A percentile compares a stretch with the other conserved stretches of the same genome.
Evolutionary conservation across 768 basidiomycete species (phyloP).

Genomic region (Tulasnella calospora): DNA sequence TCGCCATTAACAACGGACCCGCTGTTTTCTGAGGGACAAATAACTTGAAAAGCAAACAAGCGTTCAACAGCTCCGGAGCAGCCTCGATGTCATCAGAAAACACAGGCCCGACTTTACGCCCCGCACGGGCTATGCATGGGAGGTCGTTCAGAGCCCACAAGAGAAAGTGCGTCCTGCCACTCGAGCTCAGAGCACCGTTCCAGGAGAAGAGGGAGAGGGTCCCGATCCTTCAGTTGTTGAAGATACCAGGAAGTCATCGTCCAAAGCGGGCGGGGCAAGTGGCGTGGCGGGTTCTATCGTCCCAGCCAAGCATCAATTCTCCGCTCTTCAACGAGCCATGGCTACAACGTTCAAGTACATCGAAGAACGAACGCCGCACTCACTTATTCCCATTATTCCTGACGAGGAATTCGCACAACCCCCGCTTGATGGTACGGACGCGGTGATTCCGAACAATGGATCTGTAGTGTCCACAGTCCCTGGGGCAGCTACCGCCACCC

Average conservation of each 20-base stretch:
- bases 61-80: constrained; percentile 52
- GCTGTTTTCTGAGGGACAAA: neutral
- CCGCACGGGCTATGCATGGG: constrained; percentile 75
- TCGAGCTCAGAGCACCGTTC: neutral
- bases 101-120: constrained; percentile 80
- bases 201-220: neutral
- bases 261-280: neutral
- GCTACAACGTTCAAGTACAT: constrained; percentile 15
- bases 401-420: neutral
- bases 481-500: neutral
- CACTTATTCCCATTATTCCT: constrained; percentile 6
- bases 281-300: neutral
- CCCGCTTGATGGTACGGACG: neutral
- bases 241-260: neutral
- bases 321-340: constrained; percentile 8
- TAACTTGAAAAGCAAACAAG: neutral
- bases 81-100: constrained; percentile 65
- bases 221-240: neutral
- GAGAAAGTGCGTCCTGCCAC: neutral
- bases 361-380: neutral
- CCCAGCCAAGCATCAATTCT: constrained; percentile 17
- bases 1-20: neutral
- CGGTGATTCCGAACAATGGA: neutral
- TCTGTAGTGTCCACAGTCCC: neutral
- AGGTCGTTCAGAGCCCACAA: neutral